Evolutionary conservation across 257 asterid genomes (phyloP), one percentile per base, ranked within the genome.

Genomic region (Ocimum tenuiflorum): DNA sequence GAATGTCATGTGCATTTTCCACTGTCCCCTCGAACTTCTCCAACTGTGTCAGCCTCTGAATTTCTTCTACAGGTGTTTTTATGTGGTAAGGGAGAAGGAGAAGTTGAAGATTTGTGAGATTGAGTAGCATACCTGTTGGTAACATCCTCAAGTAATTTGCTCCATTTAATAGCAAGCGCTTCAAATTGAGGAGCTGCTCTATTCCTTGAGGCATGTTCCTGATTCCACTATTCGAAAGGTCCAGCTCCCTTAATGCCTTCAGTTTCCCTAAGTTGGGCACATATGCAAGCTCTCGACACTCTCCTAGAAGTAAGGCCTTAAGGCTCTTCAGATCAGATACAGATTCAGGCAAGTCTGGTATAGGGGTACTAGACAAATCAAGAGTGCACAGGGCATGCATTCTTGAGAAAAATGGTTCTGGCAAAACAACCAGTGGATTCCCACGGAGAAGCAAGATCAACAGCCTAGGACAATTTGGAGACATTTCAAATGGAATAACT

Each of bases 381-480:
- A 69, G 74, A 35, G 43, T 36, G n/a, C 12, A 15, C 0, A 69
- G 43, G 53, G 54, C 61, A 14, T 31, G 48, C 74, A 69, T 33
- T 9, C 10, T 47, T 15, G 61, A 5, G 24, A 69, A 49, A 48
- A 69, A 69, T 33, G 69, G 41, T 13, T 48, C 23, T 49, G 69
- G 36, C 36, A 50, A 27, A 9, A 18, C 2, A 17, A 8, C 0
- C 2, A 70, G 18, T 2, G 48, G 9, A 29, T 60, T 70, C 12
- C 33, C 3, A 2, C 24, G 9, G 41, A 70, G 56, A 60, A 60
- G 69, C 64, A 70, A 29, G 29, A 23, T 70, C 36, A 57, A 23
- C 24, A 70, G 50, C 33, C 60, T 70, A 1, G 75, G 75, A 51
- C 69, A 70, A 9, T 70, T 60, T 39, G 75, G 75, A 70, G 75